Percentiles rank a stretch among this genome's conserved stretches.
These are phyloP conservation scores for Pythium dissimile DNA, from an alignment of 352 stramenopile species.

Conservation along the genomic window DNA sequence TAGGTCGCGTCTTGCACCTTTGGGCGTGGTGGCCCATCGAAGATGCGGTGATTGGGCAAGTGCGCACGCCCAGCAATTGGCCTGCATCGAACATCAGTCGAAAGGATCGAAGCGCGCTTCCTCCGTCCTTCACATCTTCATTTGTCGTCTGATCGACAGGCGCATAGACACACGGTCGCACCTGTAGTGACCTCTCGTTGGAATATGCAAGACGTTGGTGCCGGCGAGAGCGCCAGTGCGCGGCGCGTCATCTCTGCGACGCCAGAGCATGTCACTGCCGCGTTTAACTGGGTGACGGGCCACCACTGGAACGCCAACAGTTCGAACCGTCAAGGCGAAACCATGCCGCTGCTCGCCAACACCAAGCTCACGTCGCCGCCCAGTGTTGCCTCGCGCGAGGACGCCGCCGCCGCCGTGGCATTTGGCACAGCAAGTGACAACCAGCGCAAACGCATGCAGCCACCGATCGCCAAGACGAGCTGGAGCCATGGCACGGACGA, in stretches of 20 bases:
- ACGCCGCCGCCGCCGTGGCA: not conserved
- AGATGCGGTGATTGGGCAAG: no score
- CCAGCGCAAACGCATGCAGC: slow-evolving; percentile 3
- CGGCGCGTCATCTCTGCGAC: slow-evolving; percentile 12
- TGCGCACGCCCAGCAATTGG: no score
- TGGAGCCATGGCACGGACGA: not conserved
- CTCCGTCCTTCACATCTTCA: not conserved
- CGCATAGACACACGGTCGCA: slow-evolving; percentile 5
- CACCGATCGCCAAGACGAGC: not conserved
- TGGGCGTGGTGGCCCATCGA: no score
- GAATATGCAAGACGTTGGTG: not conserved
- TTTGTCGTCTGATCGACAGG: slow-evolving; percentile 5
- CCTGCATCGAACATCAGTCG: no score
- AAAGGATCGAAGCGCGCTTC: no score
- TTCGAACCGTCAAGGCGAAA: not conserved
- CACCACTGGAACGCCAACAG: not conserved
- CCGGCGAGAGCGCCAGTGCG: slow-evolving; percentile 1
- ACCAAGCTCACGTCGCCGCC: slow-evolving; percentile 8
- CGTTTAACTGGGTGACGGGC: not conserved
- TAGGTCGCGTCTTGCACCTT: no score
- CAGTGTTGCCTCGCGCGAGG: not conserved
- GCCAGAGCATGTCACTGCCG: not conserved
- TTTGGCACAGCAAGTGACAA: not conserved
- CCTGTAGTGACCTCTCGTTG: not conserved
- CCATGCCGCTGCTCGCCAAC: not conserved